Percentiles rank a stretch among this genome's conserved stretches.
Evolutionary conservation across 2,329 filamentous ascomycete genomes (phyloP).

Genomic region (Ascochyta pisi): DNA sequence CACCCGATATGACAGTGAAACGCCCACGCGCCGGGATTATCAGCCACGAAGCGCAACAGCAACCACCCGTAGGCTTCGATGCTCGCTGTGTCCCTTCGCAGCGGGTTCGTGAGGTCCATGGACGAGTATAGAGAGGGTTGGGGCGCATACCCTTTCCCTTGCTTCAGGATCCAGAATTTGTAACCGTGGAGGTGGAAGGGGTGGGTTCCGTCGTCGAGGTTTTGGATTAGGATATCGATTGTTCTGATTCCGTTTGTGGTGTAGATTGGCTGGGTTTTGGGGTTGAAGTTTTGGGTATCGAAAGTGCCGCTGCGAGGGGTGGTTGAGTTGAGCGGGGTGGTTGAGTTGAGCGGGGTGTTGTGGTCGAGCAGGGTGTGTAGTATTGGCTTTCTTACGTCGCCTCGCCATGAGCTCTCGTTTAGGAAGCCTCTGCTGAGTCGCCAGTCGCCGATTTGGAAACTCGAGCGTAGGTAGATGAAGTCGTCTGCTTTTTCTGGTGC

Average conservation of each 20-base stretch:
- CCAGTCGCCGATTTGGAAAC: slow-evolving; percentile 67
- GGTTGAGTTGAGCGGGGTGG: slow-evolving; percentile 30
- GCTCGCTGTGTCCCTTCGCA: slow-evolving; percentile 73
- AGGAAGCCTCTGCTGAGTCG: slow-evolving; percentile 65
- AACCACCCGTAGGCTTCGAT: slow-evolving; percentile 71
- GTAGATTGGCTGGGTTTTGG: slow-evolving; percentile 43
- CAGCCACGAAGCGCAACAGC: slow-evolving; percentile 64
- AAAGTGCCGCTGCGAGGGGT: background rate
- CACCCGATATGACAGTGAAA: slow-evolving; percentile 83
- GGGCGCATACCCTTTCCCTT: slow-evolving; percentile 34
- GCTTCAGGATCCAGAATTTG: slow-evolving; percentile 69
- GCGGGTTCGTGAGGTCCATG: slow-evolving; percentile 42
- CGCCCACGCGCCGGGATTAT: slow-evolving; percentile 67
- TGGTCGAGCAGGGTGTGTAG: slow-evolving; percentile 58
- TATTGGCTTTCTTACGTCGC: slow-evolving; percentile 57
- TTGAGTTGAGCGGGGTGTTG: slow-evolving; percentile 43
- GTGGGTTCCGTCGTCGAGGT: slow-evolving; percentile 50
- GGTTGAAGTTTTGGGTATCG: slow-evolving; percentile 12
- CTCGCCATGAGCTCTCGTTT: slow-evolving; percentile 63
- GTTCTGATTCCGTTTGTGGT: slow-evolving; percentile 47
- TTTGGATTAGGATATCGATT: slow-evolving; percentile 47
- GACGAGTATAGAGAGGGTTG: slow-evolving; percentile 30
- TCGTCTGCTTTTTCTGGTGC: slow-evolving; percentile 59
- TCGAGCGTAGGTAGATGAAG: slow-evolving; percentile 62
- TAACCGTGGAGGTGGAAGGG: slow-evolving; percentile 63